Evolutionary conservation across 441 rosid genomes (phyloP).

Genomic region (Kokia cookei): DNA sequence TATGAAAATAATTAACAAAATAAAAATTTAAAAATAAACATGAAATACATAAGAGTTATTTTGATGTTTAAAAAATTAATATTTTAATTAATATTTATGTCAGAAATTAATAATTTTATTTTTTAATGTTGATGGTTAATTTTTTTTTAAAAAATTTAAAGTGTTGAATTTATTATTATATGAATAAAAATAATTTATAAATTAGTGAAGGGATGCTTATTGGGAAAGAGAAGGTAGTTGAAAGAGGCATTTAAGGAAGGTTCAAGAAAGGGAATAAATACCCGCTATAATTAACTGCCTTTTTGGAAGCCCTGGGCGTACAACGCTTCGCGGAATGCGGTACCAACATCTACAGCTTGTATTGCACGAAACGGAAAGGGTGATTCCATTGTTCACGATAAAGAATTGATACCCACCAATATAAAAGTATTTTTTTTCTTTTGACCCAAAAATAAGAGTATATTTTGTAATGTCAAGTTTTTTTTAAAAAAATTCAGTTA

Average conservation of each 20-base stretch:
- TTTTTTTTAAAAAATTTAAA: no score
- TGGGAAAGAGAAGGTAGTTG: background rate
- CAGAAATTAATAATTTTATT: no score
- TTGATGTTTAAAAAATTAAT: no score
- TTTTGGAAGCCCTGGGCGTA: background rate
- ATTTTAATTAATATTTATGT: no score
- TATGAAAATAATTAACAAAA: no score
- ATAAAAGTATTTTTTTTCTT: background rate
- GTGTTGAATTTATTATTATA: no score
- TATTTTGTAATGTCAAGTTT: background rate
- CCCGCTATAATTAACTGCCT: constrained; percentile 1
- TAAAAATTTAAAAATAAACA: no score
- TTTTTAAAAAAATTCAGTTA: background rate
- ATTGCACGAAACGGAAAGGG: background rate
- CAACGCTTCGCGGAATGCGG: background rate
- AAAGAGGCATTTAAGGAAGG: background rate
- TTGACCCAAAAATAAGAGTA: background rate
- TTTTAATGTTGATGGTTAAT: no score
- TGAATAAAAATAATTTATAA: no score
- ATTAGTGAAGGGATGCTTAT: background rate
- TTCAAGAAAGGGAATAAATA: background rate
- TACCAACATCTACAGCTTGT: background rate
- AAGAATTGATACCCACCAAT: background rate
- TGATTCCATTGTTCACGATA: background rate
- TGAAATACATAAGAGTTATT: no score